Evolutionary conservation across 2,329 filamentous ascomycete species (phyloP).

Genomic region (Madurella mycetomatis): DNA sequence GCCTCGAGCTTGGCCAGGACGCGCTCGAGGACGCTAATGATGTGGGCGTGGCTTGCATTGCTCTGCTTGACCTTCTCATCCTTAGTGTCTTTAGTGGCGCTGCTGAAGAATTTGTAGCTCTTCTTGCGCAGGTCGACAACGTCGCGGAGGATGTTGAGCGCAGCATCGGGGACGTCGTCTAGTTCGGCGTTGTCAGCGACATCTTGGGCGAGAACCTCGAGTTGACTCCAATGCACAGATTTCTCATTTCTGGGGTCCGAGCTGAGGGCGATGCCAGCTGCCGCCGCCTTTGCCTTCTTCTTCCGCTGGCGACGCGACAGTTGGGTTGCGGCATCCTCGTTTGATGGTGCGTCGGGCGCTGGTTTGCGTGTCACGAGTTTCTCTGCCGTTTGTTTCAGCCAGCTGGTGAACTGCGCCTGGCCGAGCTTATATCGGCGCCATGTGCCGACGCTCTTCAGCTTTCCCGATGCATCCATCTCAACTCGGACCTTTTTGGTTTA

Average conservation of each 20-base stretch:
- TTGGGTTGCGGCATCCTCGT: background rate
- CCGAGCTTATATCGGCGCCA: constrained; percentile 20
- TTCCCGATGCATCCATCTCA: background rate
- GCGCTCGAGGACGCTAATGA: constrained; percentile 28
- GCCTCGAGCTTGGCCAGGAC: constrained; percentile 25
- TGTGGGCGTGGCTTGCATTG: constrained; percentile 26
- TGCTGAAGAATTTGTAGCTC: constrained; percentile 26
- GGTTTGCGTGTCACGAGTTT: constrained; percentile 8
- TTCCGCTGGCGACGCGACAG: constrained; percentile 17
- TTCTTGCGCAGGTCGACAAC: constrained; percentile 29
- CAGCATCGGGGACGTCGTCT: constrained; percentile 25
- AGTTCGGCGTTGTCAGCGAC: constrained; percentile 23
- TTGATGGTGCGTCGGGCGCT: background rate
- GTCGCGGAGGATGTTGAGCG: constrained; percentile 27
- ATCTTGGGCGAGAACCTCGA: constrained; percentile 22
- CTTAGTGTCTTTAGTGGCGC: constrained; percentile 14
- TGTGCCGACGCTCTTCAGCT: constrained; percentile 10
- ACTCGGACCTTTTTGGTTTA: background rate
- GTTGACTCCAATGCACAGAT: constrained; percentile 19
- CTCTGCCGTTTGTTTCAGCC: constrained; percentile 20
- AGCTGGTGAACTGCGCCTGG: constrained; percentile 19
- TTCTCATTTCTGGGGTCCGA: background rate
- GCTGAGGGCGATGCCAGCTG: background rate
- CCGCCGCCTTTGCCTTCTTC: constrained; percentile 11
- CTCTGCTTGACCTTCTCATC: constrained; percentile 22